Base-by-base conservation (phyloP, 2,329 filamentous ascomycete species). In the Paecilomyces variotii region DNA sequence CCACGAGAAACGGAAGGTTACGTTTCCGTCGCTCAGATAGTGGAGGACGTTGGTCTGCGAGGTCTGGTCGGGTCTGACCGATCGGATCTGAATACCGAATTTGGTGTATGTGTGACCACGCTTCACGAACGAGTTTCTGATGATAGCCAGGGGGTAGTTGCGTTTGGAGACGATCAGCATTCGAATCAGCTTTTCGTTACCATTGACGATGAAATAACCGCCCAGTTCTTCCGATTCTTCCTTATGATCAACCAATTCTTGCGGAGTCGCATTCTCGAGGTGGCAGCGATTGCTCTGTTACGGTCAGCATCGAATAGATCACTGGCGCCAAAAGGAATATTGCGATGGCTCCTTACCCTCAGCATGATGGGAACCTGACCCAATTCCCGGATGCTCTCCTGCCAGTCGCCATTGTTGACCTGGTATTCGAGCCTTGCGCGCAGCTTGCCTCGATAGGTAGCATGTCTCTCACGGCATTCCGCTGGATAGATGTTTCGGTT, bases 1-100 rank as follows among this genome's bases (percentile, higher is more conserved):
- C 93, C 93, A 99, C 5, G 93, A 97, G 76, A 99, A 99, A 58
- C 94, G 84, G 76, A 99, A 96, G 0, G 91, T 97, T 67, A 97
- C 87, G 74, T 97, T 97, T 63, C 94, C 94, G 72, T 99, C 94
- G 67, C 83, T 91, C 58, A 99, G 84, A 74, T 97, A 99, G 76
- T 99, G 94, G 54, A 99, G 82, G 34, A 96, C 91, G 69, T 97
- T 99, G 39, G 93, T 97, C 75, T 97, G 93, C 30, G 92, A 97
- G 7, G 93, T 97, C 77, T 99, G 91, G 75, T 99, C 94, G n/a
- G 92, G 92, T 59, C 94, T 86, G 57, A 97, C 91, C 2, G 88
- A 95, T 76, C 94, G 87, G 65, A 97, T 86, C 68, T 96, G 90
- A 59, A 97, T 89, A 80, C 91, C 94, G 69, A 86, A 94, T 59